Conservation (phyloP, 2,329 filamentous ascomycete genomes). For the Aspergillus calidoustus region DNA sequence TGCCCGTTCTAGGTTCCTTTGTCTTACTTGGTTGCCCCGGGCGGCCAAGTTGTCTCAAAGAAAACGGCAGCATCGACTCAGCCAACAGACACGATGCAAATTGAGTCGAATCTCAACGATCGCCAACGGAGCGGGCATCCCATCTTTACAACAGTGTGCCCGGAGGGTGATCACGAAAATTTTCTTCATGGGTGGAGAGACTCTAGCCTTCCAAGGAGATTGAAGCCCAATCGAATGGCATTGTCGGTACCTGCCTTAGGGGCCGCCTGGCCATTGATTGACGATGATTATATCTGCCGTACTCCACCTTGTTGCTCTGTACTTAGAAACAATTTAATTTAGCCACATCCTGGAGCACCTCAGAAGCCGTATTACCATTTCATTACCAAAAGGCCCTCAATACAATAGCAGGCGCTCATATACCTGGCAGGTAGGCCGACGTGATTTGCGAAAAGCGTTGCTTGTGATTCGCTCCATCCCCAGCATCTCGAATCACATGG, state of each 20-base stretch:
- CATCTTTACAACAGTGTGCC: neutral
- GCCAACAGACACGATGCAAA: neutral
- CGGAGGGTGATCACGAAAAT: slow-evolving; percentile 17
- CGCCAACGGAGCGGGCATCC: neutral
- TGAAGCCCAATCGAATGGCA: slow-evolving; percentile 26
- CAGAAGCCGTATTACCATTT: slow-evolving; percentile 1
- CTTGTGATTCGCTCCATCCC: slow-evolving; percentile 4
- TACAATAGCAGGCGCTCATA: slow-evolving; percentile 4
- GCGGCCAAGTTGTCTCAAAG: slow-evolving; percentile 3
- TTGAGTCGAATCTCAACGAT: neutral
- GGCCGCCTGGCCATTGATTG: slow-evolving; percentile 19
- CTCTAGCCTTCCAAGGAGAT: slow-evolving; percentile 18
- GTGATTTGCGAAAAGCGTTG: neutral
- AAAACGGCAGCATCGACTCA: neutral
- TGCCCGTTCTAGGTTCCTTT: neutral
- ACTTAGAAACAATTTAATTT: slow-evolving; percentile 22
- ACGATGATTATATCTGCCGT: slow-evolving; percentile 20
- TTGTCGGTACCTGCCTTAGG: slow-evolving; percentile 29
- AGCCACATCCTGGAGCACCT: neutral
- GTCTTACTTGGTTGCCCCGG: slow-evolving; percentile 8
- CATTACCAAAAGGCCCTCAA: neutral
- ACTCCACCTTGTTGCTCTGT: slow-evolving; percentile 25
- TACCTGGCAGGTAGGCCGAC: slow-evolving; percentile 6
- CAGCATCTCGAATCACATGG: slow-evolving; percentile 10
- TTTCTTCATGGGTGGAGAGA: slow-evolving; percentile 25